These are phyloP conservation scores for Penicillium salamii DNA, from an alignment of 495 filamentous ascomycete species.

Conservation along the genomic window DNA sequence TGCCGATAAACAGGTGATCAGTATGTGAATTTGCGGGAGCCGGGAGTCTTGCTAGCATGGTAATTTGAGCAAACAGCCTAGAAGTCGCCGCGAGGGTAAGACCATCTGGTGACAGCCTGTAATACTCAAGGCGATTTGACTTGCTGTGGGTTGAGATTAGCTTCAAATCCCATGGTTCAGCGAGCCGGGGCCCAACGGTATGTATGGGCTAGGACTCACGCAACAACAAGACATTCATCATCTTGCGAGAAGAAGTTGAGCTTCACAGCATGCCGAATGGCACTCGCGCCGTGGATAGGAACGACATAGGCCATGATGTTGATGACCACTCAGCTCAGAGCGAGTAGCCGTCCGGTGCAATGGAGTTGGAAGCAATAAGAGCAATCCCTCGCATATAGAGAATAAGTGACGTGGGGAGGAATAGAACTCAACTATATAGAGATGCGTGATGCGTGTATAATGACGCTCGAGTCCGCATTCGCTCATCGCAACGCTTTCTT, in stretches of 20 bases:
- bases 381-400: too few species aligned
- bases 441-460: background rate
- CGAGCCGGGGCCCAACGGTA: background rate
- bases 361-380: too few species aligned
- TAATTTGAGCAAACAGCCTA: slow-evolving; percentile 76
- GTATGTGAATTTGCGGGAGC: slow-evolving; percentile 68
- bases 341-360: background rate
- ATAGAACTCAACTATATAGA: background rate
- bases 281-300: slow-evolving; percentile 88
- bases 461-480: background rate
- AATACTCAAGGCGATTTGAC: slow-evolving; percentile 90
- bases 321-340: slow-evolving; percentile 8
- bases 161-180: background rate
- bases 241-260: slow-evolving; percentile 68
- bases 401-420: too few species aligned
- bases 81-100: slow-evolving; percentile 60
- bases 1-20: slow-evolving; percentile 91
- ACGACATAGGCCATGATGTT: slow-evolving; percentile 84
- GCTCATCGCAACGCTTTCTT: too few species aligned
- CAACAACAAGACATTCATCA: slow-evolving; percentile 79
- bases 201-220: slow-evolving; percentile 54
- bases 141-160: slow-evolving; percentile 55
- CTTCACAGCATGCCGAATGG: slow-evolving; percentile 82
- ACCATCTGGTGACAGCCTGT: slow-evolving; percentile 56
- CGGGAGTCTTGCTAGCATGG: slow-evolving; percentile 75